These are phyloP conservation scores for Usnea hakonensis DNA, from an alignment of 495 filamentous ascomycete genomes.

Conservation along the genomic window DNA sequence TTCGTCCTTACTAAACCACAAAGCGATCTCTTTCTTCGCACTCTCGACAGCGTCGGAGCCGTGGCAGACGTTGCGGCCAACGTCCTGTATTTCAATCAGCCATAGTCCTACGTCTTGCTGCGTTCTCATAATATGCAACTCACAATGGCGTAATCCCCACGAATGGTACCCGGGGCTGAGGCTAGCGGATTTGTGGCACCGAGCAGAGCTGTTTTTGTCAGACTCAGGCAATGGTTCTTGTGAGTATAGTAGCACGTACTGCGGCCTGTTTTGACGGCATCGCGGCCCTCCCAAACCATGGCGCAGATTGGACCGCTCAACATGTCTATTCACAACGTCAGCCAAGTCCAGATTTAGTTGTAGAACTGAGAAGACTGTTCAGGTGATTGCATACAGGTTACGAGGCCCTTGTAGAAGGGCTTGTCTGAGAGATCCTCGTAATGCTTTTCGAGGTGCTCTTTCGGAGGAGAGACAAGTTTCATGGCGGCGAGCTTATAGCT, in stretches of 20 bases:
- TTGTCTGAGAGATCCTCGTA: constrained; percentile 87
- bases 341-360: background rate
- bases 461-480: constrained; percentile 81
- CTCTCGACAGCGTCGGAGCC: constrained; percentile 96
- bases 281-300: constrained; percentile 98
- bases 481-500: constrained; percentile 97
- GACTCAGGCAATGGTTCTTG: constrained; percentile 8
- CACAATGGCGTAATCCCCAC: constrained; percentile 72
- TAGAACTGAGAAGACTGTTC: background rate
- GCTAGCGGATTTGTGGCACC: constrained; percentile 96
- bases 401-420: constrained; percentile 92
- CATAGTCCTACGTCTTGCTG: constrained; percentile 11
- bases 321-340: constrained; percentile 62
- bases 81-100: constrained; percentile 47
- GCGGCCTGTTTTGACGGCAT: constrained; percentile 97
- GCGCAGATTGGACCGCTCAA: constrained; percentile 90
- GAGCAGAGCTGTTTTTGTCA: constrained; percentile 55
- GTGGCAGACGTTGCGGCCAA: constrained; percentile 99
- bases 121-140: constrained; percentile 17
- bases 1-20: constrained; percentile 91
- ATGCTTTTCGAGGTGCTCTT: constrained; percentile 95
- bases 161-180: constrained; percentile 92
- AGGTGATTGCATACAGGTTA: constrained; percentile 56
- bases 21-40: constrained; percentile 97
- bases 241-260: constrained; percentile 41